Evolutionary conservation across 2,329 filamentous ascomycete species (phyloP).

Genomic region (Penicillium frequentans): DNA sequence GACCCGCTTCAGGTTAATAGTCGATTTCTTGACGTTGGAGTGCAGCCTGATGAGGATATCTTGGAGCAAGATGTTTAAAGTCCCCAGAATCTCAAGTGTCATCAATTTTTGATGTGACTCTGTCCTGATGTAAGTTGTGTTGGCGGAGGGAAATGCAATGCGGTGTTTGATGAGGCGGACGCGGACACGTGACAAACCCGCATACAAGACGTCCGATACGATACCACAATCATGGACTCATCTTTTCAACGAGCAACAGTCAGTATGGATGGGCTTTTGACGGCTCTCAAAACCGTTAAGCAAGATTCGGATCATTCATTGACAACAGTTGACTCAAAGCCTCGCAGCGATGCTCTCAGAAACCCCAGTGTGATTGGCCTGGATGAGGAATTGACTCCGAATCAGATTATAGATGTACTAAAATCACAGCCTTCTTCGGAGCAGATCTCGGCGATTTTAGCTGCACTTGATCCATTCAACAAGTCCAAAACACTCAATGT

Average conservation of each 20-base stretch:
- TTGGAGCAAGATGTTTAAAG: too few relatives aligned
- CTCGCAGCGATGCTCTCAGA: constrained; percentile 7
- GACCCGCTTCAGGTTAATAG: background rate
- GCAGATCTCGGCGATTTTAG: constrained; percentile 32
- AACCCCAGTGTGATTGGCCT: constrained; percentile 11
- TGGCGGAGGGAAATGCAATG: constrained; percentile 11
- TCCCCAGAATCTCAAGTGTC: background rate
- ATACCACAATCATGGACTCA: constrained; percentile 12
- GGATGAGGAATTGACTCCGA: constrained; percentile 26
- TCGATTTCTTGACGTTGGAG: background rate
- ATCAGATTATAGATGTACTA: constrained; percentile 38
- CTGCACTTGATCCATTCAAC: constrained; percentile 37
- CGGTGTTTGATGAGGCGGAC: constrained; percentile 12
- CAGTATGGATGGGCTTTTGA: constrained; percentile 42
- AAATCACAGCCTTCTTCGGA: constrained; percentile 40
- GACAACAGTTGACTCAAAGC: constrained; percentile 11
- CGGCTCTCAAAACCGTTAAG: constrained; percentile 39
- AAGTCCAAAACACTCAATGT: constrained; percentile 39
- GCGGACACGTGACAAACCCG: constrained; percentile 28
- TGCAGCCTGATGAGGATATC: background rate
- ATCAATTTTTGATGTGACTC: background rate
- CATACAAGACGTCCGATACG: constrained; percentile 21
- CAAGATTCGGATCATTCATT: constrained; percentile 20
- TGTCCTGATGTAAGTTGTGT: background rate
- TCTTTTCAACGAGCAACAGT: constrained; percentile 16